Conservation (phyloP, 495 filamentous ascomycete genomes). For the Hypoxylon fragiforme region DNA sequence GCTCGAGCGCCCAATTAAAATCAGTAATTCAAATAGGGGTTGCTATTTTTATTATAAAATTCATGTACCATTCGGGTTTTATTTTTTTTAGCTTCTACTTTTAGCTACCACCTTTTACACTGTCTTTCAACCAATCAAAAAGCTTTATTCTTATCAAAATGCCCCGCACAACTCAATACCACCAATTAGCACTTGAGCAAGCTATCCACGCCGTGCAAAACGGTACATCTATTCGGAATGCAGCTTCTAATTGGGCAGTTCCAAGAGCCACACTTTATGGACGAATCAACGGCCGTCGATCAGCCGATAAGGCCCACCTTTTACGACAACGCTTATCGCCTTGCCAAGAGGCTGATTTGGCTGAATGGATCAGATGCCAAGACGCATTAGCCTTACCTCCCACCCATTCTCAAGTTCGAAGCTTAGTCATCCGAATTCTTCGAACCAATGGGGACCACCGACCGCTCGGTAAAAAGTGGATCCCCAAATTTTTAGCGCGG, state of each 20-base stretch:
- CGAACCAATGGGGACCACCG: background rate
- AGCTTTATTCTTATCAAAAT: background rate
- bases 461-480: conserved; percentile 1
- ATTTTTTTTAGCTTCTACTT: background rate
- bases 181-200: conserved; percentile 1
- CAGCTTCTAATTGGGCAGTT: background rate
- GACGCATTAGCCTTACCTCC: background rate
- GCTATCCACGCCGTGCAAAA: background rate
- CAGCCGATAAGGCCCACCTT: background rate
- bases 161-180: background rate
- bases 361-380: conserved; percentile 1
- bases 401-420: conserved; percentile 1
- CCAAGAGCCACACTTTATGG: conserved; percentile 2
- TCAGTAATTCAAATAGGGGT: too few species aligned
- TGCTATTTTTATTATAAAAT: too few species aligned
- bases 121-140: background rate
- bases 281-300: background rate
- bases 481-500: background rate
- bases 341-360: background rate
- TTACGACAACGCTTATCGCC: background rate
- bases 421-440: background rate
- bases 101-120: background rate
- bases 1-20: too few species aligned
- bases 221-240: background rate
- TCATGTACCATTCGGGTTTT: too few species aligned